Percentiles rank a stretch among this genome's conserved stretches.
These are phyloP conservation scores for Inonotus hispidus DNA, from an alignment of 1,284 basidiomycete species.

Conservation along the genomic window DNA sequence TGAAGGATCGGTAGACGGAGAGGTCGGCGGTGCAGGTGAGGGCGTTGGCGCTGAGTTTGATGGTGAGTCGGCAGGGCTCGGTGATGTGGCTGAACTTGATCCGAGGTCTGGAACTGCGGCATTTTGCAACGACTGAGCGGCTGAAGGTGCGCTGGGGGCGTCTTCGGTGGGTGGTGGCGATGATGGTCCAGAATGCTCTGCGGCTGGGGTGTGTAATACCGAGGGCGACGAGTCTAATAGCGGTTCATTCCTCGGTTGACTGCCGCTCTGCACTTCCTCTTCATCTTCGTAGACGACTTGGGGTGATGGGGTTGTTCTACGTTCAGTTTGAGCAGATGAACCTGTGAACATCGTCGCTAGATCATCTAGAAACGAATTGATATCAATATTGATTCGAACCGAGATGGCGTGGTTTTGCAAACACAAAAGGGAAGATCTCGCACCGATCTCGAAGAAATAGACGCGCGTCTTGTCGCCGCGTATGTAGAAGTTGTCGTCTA, in stretches of 20 bases:
- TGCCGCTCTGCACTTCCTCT: slow-evolving; percentile 22
- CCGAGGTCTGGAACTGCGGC: neutral
- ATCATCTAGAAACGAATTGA: slow-evolving; percentile 55
- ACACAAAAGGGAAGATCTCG: slow-evolving; percentile 21
- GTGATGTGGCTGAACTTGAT: slow-evolving; percentile 40
- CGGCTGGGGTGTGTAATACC: neutral
- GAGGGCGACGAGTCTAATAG: slow-evolving; percentile 16
- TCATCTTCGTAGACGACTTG: slow-evolving; percentile 36
- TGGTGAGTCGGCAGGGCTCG: slow-evolving; percentile 28
- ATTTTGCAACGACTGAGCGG: neutral
- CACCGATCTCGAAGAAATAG: slow-evolving; percentile 89
- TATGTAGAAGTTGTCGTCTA: slow-evolving; percentile 92
- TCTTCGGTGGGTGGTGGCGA: neutral
- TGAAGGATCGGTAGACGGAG: neutral
- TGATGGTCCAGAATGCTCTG: slow-evolving; percentile 2
- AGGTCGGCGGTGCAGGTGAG: neutral
- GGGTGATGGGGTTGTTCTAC: slow-evolving; percentile 29
- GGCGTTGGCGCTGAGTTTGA: slow-evolving; percentile 11
- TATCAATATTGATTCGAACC: neutral
- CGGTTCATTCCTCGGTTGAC: slow-evolving; percentile 14
- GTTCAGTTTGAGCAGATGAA: slow-evolving; percentile 35
- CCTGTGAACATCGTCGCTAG: slow-evolving; percentile 76
- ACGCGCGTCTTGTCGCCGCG: slow-evolving; percentile 93
- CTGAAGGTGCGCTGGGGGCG: neutral
- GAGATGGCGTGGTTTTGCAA: too few relatives aligned